Conservation (phyloP, 805 yeast genomes). For the Cyberlindnera lachancei region DNA sequence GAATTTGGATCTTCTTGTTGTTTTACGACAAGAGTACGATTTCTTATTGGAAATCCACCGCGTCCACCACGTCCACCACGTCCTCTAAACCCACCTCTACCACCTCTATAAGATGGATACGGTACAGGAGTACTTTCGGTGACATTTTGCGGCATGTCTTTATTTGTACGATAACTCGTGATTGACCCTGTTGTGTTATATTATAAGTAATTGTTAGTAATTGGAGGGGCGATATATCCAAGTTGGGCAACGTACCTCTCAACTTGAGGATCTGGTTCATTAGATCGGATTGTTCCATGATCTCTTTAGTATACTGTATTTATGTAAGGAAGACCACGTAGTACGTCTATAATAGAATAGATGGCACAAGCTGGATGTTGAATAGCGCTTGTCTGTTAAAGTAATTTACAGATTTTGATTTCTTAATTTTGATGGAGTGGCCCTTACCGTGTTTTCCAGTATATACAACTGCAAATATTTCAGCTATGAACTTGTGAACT, state of each 20-base stretch:
- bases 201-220: neutral
- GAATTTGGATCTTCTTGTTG: constrained; percentile 15
- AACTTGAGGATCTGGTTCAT: constrained; percentile 16
- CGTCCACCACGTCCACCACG: constrained; percentile 14
- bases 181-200: too few species aligned
- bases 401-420: too few species aligned
- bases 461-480: too few species aligned
- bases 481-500: too few species aligned
- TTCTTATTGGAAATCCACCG: constrained; percentile 16
- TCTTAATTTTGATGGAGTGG: too few species aligned
- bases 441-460: too few species aligned
- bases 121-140: too few species aligned
- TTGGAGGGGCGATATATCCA: neutral
- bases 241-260: constrained; percentile 11
- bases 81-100: constrained; percentile 7
- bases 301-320: neutral
- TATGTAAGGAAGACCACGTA: too few species aligned
- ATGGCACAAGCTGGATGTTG: too few species aligned
- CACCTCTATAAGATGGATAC: neutral
- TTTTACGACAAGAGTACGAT: constrained; percentile 27
- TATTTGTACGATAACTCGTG: constrained; percentile 2
- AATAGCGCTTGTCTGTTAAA: too few species aligned
- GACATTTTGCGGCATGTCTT: constrained; percentile 2
- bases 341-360: too few species aligned
- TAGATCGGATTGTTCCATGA: constrained; percentile 5